Conservation (phyloP, 331 rosid species). For the Quercus phellos region DNA sequence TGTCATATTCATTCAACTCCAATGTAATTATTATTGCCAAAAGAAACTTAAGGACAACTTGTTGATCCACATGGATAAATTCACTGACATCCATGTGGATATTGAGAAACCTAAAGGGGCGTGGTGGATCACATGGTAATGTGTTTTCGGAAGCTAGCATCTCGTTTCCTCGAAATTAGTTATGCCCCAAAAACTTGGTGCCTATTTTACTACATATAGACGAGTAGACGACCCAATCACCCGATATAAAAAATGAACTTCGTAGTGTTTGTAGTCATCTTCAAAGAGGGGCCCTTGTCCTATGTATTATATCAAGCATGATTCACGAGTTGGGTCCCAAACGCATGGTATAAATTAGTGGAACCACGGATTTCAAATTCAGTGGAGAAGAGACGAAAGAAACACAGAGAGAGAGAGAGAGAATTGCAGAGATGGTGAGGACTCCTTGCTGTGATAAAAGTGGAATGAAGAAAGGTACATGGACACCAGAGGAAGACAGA, state of each 20-base stretch:
- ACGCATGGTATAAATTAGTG: neutral
- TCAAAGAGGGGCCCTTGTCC: neutral
- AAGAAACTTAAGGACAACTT: too few relatives aligned
- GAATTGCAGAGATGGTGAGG: conserved; percentile 43
- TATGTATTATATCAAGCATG: neutral
- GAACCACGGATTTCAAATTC: neutral
- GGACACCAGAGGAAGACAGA: conserved; percentile 74
- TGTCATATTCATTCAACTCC: too few relatives aligned
- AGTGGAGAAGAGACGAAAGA: neutral
- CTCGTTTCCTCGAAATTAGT: neutral
- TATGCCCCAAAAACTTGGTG: too few relatives aligned
- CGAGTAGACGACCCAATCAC: too few relatives aligned
- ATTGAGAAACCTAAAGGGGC: too few relatives aligned
- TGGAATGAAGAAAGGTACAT: conserved; percentile 66
- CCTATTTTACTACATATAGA: neutral
- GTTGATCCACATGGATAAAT: too few relatives aligned
- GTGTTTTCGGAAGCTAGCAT: conserved; percentile 4
- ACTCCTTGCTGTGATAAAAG: conserved; percentile 53
- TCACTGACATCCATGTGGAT: too few relatives aligned
- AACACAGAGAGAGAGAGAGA: neutral
- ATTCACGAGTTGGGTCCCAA: conserved; percentile 28
- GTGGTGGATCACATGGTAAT: neutral
- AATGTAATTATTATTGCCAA: too few relatives aligned
- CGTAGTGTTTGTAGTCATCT: neutral
- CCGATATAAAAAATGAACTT: neutral